Percentiles rank a stretch among this genome's conserved stretches.
These are phyloP conservation scores for Begonia loranthoides DNA, from an alignment of 306 rosid genomes.

Conservation along the genomic window DNA sequence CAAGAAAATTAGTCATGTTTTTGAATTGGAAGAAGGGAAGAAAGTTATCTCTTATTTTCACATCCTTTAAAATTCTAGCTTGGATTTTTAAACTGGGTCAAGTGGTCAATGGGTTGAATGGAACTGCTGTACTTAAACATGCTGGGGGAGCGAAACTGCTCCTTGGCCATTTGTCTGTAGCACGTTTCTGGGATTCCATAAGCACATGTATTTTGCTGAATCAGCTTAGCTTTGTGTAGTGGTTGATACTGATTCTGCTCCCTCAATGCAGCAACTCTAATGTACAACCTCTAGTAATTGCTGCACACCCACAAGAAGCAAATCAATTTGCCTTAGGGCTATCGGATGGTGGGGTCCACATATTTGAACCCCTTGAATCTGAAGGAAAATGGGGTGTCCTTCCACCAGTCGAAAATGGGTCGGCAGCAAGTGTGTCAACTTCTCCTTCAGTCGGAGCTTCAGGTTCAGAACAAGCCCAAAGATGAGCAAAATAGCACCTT, in stretches of 20 bases:
- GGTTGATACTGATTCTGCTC: neutral
- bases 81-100: no score
- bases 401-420: constrained; percentile 76
- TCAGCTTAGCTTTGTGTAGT: neutral
- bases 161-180: no score
- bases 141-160: no score
- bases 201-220: no score
- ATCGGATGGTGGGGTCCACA: constrained; percentile 87
- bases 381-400: constrained; percentile 92
- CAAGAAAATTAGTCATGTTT: no score
- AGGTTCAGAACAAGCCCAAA: constrained; percentile 72
- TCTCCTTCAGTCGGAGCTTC: constrained; percentile 56
- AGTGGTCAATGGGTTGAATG: no score
- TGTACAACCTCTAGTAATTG: constrained; percentile 67
- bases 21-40: no score
- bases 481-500: constrained; percentile 45
- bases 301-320: constrained; percentile 94
- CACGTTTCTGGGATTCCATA: no score
- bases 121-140: no score
- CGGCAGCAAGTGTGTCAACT: constrained; percentile 51
- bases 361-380: constrained; percentile 85
- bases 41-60: no score
- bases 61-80: no score
- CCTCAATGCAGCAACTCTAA: constrained; percentile 34
- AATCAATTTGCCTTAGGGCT: constrained; percentile 85